Conservation (phyloP, 2,329 filamentous ascomycete genomes). For the Arachnomyces sp. region DNA sequence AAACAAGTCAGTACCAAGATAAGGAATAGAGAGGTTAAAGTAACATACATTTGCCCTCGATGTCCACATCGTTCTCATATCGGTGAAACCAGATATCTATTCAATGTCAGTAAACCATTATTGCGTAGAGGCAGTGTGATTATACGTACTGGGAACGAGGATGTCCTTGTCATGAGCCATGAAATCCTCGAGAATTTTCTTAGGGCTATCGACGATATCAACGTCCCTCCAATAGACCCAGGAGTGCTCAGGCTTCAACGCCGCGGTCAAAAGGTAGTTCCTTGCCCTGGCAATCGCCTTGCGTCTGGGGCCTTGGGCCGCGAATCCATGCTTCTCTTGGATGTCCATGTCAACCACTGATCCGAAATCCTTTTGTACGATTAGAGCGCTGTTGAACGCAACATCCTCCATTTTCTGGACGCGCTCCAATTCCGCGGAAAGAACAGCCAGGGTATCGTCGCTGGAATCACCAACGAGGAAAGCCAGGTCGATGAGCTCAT, state of each 20-base stretch:
- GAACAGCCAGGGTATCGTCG: constrained; percentile 83
- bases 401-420: constrained; percentile 68
- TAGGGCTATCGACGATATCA: constrained; percentile 85
- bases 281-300: constrained; percentile 84
- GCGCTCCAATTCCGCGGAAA: constrained; percentile 76
- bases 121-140: background rate
- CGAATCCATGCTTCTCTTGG: constrained; percentile 73
- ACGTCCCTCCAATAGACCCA: constrained; percentile 99
- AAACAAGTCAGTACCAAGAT: constrained; percentile 14
- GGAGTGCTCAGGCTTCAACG: constrained; percentile 85
- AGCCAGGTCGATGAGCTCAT: constrained; percentile 86
- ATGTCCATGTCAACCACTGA: constrained; percentile 66
- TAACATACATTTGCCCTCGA: constrained; percentile 83
- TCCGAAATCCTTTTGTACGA: constrained; percentile 89
- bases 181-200: constrained; percentile 86
- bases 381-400: constrained; percentile 74
- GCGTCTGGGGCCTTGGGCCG: constrained; percentile 78
- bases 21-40: background rate
- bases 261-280: constrained; percentile 79
- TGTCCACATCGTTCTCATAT: constrained; percentile 69
- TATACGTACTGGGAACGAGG: constrained; percentile 77
- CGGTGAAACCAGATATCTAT: constrained; percentile 95
- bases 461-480: constrained; percentile 89
- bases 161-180: constrained; percentile 89
- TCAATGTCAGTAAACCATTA: constrained; percentile 6